Base-by-base conservation (phyloP, 768 basidiomycete genomes). In the Panaeolus cyanescens region DNA sequence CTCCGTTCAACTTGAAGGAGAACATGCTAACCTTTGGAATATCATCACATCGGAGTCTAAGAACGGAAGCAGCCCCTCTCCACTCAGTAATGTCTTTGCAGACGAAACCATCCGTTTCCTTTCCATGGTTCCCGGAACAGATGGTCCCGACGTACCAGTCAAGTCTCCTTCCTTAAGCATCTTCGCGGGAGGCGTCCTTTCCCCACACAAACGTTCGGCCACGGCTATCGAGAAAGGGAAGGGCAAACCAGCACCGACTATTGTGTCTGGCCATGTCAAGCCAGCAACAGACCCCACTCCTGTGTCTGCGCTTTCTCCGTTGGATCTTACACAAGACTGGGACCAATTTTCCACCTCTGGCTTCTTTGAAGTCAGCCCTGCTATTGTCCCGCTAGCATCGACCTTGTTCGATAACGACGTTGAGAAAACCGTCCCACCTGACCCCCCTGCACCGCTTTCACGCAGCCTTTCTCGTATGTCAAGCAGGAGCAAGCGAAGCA, bases 41-140 rank as follows among this genome's bases (percentile, higher is more conserved):
- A 73, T 77, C 22, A 77, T 92, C 56, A 83, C 80, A 25, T 72
- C 74, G 12, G 76, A 75, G 9, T 78, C 78, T 19, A 76, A 74
- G 4, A 71, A 77, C 32, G 67, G 69, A 7, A 69, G 69, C 34
- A 70, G 65, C 5, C 64, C 70, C 19, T 73, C 78, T 3, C 77
- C 83, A 17, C 71, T 88, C 58, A 65, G 79, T 59, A 81, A 81
- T 55, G 74, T 93, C 56, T 85, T 93, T 59, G 78, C 85, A 4
- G 90, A 92, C 60, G 91, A 92, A 59, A 92, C 87, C 0, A 77
- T 90, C 20, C 79, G 80, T 17, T 81, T 71, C 75, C 79, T 73
- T 62, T 77, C 84, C 1, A 77, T 85, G 61, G 71, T 87, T 25
- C 83, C 85, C n/a, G 74, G 77, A 32, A 67, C 62, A 56, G 68